Percentiles rank a stretch among this genome's conserved stretches.
These are phyloP conservation scores for Citrullus mucosospermus DNA, from an alignment of 306 rosid genomes.

Conservation along the genomic window DNA sequence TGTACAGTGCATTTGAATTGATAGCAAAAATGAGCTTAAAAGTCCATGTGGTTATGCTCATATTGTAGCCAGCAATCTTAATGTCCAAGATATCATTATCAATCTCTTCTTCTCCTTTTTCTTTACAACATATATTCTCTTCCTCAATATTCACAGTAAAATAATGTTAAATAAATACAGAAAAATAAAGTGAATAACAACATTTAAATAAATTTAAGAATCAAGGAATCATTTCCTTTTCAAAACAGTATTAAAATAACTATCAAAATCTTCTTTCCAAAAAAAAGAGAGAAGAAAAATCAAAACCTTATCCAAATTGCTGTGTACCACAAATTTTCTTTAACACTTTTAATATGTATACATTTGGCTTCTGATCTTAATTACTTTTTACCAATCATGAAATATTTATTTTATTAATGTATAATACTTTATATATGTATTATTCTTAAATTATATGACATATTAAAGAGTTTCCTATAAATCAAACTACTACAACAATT, in stretches of 20 bases:
- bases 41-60: background rate
- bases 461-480: no score
- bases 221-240: background rate
- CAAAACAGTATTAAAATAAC: background rate
- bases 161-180: background rate
- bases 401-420: no score
- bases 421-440: no score
- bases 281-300: no score
- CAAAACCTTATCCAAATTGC: background rate
- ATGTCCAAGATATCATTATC: conserved; percentile 3
- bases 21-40: background rate
- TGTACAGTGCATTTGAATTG: background rate
- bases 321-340: background rate
- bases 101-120: conserved; percentile 7
- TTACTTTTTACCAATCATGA: no score
- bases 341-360: background rate
- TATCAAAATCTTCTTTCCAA: no score
- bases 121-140: conserved; percentile 6
- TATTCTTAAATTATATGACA: no score
- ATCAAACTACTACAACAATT: no score
- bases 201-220: background rate
- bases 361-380: background rate
- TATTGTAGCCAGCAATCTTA: conserved; percentile 5
- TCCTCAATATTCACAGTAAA: background rate
- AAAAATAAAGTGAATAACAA: background rate